These are phyloP conservation scores for Gomphus bonarii DNA, from an alignment of 1,284 basidiomycete species.

Conservation along the genomic window DNA sequence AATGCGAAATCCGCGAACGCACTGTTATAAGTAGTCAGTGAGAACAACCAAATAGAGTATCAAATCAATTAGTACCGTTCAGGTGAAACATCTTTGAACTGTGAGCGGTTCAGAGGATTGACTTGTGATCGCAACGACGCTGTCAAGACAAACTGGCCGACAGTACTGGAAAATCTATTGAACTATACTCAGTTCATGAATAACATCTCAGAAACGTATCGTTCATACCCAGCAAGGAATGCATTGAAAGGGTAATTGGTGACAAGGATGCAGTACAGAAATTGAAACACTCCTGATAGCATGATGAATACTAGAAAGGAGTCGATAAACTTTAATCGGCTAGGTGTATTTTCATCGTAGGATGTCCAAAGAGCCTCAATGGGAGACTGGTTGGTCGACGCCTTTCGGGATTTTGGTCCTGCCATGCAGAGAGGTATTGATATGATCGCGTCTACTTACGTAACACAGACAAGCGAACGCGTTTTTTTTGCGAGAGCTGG, in stretches of 20 bases:
- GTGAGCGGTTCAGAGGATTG: conserved; percentile 70
- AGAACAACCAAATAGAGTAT: conserved; percentile 4
- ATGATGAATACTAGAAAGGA: conserved; percentile 89
- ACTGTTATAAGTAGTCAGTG: conserved; percentile 30
- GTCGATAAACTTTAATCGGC: conserved; percentile 90
- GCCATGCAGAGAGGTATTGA: conserved; percentile 17
- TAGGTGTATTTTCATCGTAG: conserved; percentile 69
- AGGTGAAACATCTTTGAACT: conserved; percentile 89
- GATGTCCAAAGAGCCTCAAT: conserved; percentile 63
- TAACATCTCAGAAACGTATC: not conserved
- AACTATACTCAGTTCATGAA: not conserved
- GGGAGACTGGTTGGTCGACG: conserved; percentile 27
- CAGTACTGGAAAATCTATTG: conserved; percentile 79
- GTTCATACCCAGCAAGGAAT: conserved; percentile 89
- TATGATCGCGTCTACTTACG: not conserved
- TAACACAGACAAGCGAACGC: not conserved
- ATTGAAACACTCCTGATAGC: conserved; percentile 84
- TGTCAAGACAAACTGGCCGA: conserved; percentile 94
- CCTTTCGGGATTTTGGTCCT: conserved; percentile 24
- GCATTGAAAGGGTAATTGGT: conserved; percentile 97
- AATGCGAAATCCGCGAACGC: conserved; percentile 95
- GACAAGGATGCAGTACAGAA: conserved; percentile 84
- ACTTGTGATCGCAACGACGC: conserved; percentile 90
- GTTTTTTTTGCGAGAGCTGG: not conserved
- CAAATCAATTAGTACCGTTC: conserved; percentile 63